Percentiles rank a stretch among this genome's conserved stretches.
Evolutionary conservation across 2,329 filamentous ascomycete genomes (phyloP).

Genomic region (Exophiala aquamarina): DNA sequence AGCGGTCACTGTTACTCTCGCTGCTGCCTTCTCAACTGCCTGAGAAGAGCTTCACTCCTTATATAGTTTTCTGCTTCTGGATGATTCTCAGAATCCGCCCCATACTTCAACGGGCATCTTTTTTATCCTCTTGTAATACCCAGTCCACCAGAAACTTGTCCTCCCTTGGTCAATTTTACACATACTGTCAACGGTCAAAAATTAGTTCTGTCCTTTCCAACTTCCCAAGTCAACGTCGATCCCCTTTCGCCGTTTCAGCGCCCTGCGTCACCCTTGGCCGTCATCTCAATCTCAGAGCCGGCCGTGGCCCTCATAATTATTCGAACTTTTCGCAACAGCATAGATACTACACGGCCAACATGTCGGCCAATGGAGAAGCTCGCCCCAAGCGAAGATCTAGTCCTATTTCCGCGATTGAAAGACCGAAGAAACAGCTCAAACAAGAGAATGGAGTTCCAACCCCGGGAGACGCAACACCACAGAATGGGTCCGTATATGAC

Average conservation of each 20-base stretch:
- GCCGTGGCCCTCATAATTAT: background rate
- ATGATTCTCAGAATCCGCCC: conserved; percentile 20
- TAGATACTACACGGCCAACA: conserved; percentile 28
- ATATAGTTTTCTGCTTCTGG: conserved; percentile 8
- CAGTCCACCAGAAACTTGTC: background rate
- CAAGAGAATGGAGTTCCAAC: conserved; percentile 44
- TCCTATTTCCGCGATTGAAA: conserved; percentile 49
- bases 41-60: too few relatives aligned
- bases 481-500: conserved; percentile 45
- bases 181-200: background rate
- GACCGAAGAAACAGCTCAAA: conserved; percentile 57
- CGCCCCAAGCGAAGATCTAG: conserved; percentile 58
- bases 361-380: conserved; percentile 52
- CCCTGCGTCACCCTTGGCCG: conserved; percentile 7
- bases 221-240: conserved; percentile 2
- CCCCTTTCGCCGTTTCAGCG: background rate
- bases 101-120: conserved; percentile 16
- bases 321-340: background rate
- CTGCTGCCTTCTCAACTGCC: too few relatives aligned
- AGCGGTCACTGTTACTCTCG: too few relatives aligned
- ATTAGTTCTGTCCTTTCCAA: background rate
- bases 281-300: background rate
- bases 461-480: conserved; percentile 42
- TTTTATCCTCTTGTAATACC: conserved; percentile 12
- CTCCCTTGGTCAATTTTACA: conserved; percentile 1